Evolutionary conservation across 2,329 filamentous ascomycete genomes (phyloP).

Genomic region (Fusarium succisae): DNA sequence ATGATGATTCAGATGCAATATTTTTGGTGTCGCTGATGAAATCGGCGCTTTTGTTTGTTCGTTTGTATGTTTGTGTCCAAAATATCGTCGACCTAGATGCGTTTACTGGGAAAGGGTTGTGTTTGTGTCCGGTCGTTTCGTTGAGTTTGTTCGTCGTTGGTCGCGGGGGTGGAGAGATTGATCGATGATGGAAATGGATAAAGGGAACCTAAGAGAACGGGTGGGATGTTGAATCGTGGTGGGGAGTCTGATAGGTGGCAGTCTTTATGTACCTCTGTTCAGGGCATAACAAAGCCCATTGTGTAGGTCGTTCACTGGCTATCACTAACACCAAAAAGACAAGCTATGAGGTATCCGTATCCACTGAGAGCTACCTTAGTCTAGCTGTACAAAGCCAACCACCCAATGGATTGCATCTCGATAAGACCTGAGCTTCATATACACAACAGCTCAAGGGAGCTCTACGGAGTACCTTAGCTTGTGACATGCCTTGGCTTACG

Average conservation of each 20-base stretch:
- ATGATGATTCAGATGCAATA: conserved; percentile 11
- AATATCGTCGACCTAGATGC: not conserved
- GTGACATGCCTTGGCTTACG: not conserved
- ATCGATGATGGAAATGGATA: conserved; percentile 24
- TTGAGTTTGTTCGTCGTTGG: conserved; percentile 21
- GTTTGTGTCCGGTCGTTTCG: not conserved
- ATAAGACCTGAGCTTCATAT: conserved; percentile 15
- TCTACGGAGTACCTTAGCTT: not conserved
- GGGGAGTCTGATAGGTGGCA: conserved; percentile 16
- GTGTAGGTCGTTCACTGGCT: not conserved
- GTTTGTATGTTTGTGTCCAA: not conserved
- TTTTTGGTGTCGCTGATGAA: not conserved
- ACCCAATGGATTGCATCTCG: conserved; percentile 11
- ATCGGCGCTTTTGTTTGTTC: not conserved
- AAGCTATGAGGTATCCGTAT: conserved; percentile 19
- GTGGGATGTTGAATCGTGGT: conserved; percentile 18
- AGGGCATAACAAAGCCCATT: accelerated
- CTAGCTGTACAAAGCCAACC: conserved; percentile 1
- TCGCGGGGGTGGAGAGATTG: conserved; percentile 32
- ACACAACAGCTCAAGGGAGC: conserved; percentile 20
- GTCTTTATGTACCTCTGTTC: not conserved
- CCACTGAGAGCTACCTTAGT: conserved; percentile 2
- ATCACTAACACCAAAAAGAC: conserved; percentile 1
- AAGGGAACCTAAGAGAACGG: conserved; percentile 24
- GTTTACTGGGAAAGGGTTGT: not conserved